phyloP scores from a whole-genome alignment of 1,139 yeast genomes.

The Diutina neorugosa region DNA sequence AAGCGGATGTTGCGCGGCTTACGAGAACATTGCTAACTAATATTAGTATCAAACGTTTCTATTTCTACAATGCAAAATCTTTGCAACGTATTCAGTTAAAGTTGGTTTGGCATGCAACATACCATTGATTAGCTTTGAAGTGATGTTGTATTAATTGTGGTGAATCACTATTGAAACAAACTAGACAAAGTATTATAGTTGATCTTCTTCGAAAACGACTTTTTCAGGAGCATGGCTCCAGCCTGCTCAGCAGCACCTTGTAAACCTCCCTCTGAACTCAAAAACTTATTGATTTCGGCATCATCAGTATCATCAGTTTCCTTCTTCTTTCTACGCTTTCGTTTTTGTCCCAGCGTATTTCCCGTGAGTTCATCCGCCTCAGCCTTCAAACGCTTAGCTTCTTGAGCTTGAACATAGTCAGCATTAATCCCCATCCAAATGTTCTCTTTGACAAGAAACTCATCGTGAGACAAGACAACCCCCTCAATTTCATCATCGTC shows the following conservation, averaged over 20 bases:
- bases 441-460: constrained; percentile 55
- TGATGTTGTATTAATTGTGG: too few relatives aligned
- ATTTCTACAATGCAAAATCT: too few relatives aligned
- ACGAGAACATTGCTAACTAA: too few relatives aligned
- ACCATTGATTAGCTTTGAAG: too few relatives aligned
- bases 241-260: neutral
- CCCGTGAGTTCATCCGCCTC: constrained; percentile 84
- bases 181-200: constrained; percentile 70
- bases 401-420: constrained; percentile 78
- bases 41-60: too few relatives aligned
- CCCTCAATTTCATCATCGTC: constrained; percentile 63
- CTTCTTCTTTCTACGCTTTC: constrained; percentile 25
- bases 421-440: constrained; percentile 86
- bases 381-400: constrained; percentile 65
- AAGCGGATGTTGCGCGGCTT: too few relatives aligned
- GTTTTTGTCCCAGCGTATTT: constrained; percentile 41
- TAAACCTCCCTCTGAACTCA: constrained; percentile 1
- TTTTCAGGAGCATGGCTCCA: constrained; percentile 42
- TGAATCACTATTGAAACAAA: constrained; percentile 26
- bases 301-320: constrained; percentile 15
- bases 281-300: constrained; percentile 15
- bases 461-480: constrained; percentile 52
- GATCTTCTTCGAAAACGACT: constrained; percentile 73
- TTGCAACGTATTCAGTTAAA: too few relatives aligned
- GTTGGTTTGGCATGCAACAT: too few relatives aligned